Conservation (phyloP, 495 filamentous ascomycete genomes). For the Penicillium cinerascens region DNA sequence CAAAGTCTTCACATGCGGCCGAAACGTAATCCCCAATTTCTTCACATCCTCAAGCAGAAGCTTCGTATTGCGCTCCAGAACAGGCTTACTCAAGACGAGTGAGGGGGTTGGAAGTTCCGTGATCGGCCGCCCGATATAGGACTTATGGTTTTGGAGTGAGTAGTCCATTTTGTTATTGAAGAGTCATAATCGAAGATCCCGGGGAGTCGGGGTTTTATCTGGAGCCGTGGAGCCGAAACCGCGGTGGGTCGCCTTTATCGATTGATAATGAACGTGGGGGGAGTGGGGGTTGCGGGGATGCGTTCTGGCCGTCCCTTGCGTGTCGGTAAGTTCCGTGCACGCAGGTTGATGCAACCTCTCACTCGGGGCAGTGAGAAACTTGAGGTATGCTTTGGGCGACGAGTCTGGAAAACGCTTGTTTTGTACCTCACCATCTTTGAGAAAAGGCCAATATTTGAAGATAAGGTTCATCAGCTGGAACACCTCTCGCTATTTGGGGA, state of each 20-base stretch:
- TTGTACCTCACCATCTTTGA: too few relatives aligned
- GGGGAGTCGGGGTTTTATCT: slow-evolving; percentile 1
- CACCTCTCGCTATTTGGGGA: neutral
- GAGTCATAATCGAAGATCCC: neutral
- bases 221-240: too few relatives aligned
- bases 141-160: slow-evolving; percentile 22
- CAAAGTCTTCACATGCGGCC: slow-evolving; percentile 37
- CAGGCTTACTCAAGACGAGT: slow-evolving; percentile 29
- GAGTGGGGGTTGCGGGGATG: neutral
- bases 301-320: too few relatives aligned
- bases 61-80: slow-evolving; percentile 28
- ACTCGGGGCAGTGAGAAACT: too few relatives aligned
- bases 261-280: slow-evolving; percentile 4
- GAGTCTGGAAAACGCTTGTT: too few relatives aligned
- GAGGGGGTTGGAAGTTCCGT: slow-evolving; percentile 30
- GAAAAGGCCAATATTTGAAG: neutral
- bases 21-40: slow-evolving; percentile 26
- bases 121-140: slow-evolving; percentile 27
- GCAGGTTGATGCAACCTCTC: too few relatives aligned
- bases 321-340: too few relatives aligned
- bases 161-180: slow-evolving; percentile 22
- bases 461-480: neutral
- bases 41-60: slow-evolving; percentile 31
- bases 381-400: too few relatives aligned
- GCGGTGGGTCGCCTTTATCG: neutral